Conservation (phyloP, 495 filamentous ascomycete genomes). For the Oleoguttula mirabilis region DNA sequence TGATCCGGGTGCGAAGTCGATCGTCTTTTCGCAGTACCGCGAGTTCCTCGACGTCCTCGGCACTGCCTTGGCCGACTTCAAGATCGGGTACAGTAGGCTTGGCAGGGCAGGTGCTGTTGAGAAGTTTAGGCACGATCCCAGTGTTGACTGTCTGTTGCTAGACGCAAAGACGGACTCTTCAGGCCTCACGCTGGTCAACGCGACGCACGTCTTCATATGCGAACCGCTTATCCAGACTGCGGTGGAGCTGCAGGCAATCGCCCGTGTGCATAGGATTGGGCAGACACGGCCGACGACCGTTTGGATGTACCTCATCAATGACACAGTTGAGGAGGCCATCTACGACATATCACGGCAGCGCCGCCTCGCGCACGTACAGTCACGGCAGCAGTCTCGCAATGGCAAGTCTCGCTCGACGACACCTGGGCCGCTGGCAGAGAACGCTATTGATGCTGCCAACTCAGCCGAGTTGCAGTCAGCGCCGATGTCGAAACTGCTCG, state of each 20-base stretch:
- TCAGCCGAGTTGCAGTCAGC: slow-evolving; percentile 67
- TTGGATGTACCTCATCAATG: slow-evolving; percentile 83
- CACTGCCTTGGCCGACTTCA: slow-evolving; percentile 50
- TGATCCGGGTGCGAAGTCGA: slow-evolving; percentile 78
- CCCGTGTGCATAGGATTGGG: slow-evolving; percentile 86
- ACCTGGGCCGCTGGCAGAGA: slow-evolving; percentile 32
- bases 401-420: slow-evolving; percentile 23
- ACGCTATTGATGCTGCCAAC: slow-evolving; percentile 65
- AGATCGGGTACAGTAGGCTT: slow-evolving; percentile 49
- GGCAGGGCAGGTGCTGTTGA: slow-evolving; percentile 45
- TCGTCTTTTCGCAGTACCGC: slow-evolving; percentile 81
- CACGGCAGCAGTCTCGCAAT: slow-evolving; percentile 27
- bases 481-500: slow-evolving; percentile 52
- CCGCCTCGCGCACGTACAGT: slow-evolving; percentile 59
- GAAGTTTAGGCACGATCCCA: slow-evolving; percentile 62
- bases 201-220: slow-evolving; percentile 87
- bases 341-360: slow-evolving; percentile 71
- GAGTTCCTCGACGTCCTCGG: slow-evolving; percentile 67
- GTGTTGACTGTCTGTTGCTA: slow-evolving; percentile 71
- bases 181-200: slow-evolving; percentile 81
- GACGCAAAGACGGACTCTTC: slow-evolving; percentile 80
- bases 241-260: slow-evolving; percentile 86
- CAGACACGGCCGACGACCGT: slow-evolving; percentile 80
- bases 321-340: slow-evolving; percentile 82
- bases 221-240: slow-evolving; percentile 88